These are phyloP conservation scores for Komagataella phaffii DNA, from an alignment of 805 yeast species.

Conservation along the genomic window DNA sequence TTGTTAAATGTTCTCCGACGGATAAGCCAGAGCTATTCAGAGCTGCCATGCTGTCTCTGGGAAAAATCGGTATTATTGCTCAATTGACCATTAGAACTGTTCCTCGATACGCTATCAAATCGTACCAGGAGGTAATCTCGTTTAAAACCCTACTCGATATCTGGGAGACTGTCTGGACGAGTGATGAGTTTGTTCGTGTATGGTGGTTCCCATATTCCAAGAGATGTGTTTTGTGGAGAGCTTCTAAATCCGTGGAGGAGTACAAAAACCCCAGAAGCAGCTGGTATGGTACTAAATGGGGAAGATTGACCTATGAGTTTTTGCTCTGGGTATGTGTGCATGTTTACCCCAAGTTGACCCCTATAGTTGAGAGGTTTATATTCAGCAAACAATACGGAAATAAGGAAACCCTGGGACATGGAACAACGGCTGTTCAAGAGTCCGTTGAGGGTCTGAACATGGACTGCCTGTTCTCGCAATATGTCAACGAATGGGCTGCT, in stretches of 20 bases:
- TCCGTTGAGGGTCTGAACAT: conserved; percentile 83
- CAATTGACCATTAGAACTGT: conserved; percentile 76
- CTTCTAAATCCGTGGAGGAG: conserved; percentile 57
- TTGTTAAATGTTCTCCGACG: conserved; percentile 50
- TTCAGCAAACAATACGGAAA: conserved; percentile 76
- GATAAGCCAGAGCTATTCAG: conserved; percentile 55
- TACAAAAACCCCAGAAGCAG: conserved; percentile 52
- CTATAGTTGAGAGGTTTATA: conserved; percentile 72
- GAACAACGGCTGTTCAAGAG: conserved; percentile 55
- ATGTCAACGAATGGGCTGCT: conserved; percentile 95
- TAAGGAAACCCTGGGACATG: conserved; percentile 47
- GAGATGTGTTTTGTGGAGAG: conserved; percentile 85
- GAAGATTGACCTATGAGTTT: conserved; percentile 69
- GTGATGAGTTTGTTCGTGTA: conserved; percentile 80
- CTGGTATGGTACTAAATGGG: conserved; percentile 77
- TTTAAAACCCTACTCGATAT: conserved; percentile 58
- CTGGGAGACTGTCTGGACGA: conserved; percentile 77
- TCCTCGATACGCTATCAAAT: conserved; percentile 70
- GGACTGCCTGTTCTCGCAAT: conserved; percentile 93
- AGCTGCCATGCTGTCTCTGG: conserved; percentile 77
- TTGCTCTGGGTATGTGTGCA: conserved; percentile 71
- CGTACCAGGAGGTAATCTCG: conserved; percentile 69
- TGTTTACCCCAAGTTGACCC: conserved; percentile 64
- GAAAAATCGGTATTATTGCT: conserved; percentile 83
- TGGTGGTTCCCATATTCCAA: conserved; percentile 97